Conservation (phyloP, 1,139 yeast species). For the Blastobotrys apis region DNA sequence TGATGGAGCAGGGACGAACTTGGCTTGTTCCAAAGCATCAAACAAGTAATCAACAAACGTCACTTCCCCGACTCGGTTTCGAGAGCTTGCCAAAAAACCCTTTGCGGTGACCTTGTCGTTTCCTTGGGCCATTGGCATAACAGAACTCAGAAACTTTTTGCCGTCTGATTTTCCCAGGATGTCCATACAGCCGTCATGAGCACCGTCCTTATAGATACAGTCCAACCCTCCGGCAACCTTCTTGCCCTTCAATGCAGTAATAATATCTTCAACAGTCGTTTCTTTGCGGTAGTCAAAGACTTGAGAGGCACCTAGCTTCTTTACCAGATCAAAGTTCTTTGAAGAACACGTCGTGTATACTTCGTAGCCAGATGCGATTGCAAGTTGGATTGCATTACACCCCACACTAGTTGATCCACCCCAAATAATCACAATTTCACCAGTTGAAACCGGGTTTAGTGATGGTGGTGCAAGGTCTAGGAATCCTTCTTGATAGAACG, state of each 20-base stretch:
- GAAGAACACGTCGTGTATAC: slow-evolving; percentile 53
- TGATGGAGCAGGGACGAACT: slow-evolving; percentile 4
- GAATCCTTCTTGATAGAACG: slow-evolving; percentile 1
- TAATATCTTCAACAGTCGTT: background rate
- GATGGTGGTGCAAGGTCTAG: slow-evolving; percentile 6
- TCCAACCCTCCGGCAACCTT: too few species aligned
- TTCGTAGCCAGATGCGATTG: slow-evolving; percentile 47
- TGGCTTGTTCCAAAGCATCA: slow-evolving; percentile 2
- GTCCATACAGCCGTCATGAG: background rate
- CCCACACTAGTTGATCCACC: slow-evolving; percentile 62
- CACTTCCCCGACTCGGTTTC: background rate
- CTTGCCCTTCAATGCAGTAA: background rate
- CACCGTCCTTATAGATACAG: too few species aligned
- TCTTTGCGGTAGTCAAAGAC: slow-evolving; percentile 41
- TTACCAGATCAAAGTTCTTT: slow-evolving; percentile 43
- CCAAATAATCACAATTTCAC: slow-evolving; percentile 39
- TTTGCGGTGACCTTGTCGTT: slow-evolving; percentile 2
- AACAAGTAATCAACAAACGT: slow-evolving; percentile 1
- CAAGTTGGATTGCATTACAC: slow-evolving; percentile 51
- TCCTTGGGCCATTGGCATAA: background rate
- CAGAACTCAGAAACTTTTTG: background rate
- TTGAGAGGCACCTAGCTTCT: slow-evolving; percentile 54
- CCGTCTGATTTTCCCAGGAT: background rate
- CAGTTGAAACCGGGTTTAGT: background rate
- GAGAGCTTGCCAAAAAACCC: background rate